A percentile compares a stretch with the other conserved stretches of the same genome.
Evolutionary conservation across 257 asterid species (phyloP).

Genomic region (Fraxinus pennsylvanica): DNA sequence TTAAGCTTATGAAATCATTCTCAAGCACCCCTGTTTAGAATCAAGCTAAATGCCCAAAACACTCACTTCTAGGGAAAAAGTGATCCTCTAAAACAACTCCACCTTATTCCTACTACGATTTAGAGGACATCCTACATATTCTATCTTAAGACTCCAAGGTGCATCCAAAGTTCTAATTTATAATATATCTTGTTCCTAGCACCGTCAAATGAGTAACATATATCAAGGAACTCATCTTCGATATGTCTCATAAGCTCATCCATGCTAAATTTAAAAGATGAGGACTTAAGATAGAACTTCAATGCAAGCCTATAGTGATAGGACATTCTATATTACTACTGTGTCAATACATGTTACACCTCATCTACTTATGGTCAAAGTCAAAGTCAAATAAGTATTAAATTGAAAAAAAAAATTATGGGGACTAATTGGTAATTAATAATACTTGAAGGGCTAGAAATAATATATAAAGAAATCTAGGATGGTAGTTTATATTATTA

Average conservation of each 20-base stretch:
- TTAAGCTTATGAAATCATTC: neutral
- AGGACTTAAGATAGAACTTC: neutral
- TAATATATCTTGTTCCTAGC: neutral
- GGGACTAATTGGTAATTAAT: too few relatives aligned
- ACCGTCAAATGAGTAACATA: neutral
- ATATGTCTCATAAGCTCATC: neutral
- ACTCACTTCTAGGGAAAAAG: neutral
- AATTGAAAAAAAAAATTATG: too few relatives aligned
- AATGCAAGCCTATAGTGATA: neutral
- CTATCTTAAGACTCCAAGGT: neutral
- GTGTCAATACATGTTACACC: too few relatives aligned
- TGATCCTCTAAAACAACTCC: neutral
- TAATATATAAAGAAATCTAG: too few relatives aligned
- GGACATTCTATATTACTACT: neutral
- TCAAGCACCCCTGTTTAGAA: neutral
- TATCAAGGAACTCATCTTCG: neutral
- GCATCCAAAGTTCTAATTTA: neutral
- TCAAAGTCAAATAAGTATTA: too few relatives aligned
- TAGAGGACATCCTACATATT: neutral
- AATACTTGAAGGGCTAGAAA: too few relatives aligned
- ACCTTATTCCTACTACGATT: neutral
- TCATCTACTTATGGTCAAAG: too few relatives aligned
- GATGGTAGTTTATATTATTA: too few relatives aligned
- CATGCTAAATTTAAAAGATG: neutral
- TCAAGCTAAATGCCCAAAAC: neutral